Evolutionary conservation across 352 stramenopile genomes (phyloP).

Genomic region (Pythium oligandrum): DNA sequence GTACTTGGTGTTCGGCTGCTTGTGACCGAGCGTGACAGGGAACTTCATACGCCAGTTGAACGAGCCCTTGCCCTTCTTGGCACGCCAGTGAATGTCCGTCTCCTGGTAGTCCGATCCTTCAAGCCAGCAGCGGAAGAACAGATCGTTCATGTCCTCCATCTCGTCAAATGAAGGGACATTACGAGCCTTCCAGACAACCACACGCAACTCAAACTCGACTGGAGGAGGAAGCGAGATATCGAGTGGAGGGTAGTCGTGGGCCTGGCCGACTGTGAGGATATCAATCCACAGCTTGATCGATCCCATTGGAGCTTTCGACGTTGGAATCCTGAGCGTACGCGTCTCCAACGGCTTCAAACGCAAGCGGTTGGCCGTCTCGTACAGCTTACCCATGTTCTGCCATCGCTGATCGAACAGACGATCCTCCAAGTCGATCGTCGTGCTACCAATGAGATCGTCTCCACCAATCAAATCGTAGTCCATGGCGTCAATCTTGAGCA

Average conservation of each 20-base stretch:
- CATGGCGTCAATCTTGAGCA: constrained; percentile 87
- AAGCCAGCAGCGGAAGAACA: constrained; percentile 91
- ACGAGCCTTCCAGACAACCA: constrained; percentile 91
- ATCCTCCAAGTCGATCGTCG: constrained; percentile 92
- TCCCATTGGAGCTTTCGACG: constrained; percentile 78
- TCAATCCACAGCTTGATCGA: constrained; percentile 89
- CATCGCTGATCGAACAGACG: constrained; percentile 88
- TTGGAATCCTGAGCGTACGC: constrained; percentile 83
- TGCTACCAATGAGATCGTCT: constrained; percentile 91
- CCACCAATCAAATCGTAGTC: constrained; percentile 88
- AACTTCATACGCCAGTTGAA: constrained; percentile 97
- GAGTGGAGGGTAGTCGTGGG: constrained; percentile 72
- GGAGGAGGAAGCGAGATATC: constrained; percentile 83
- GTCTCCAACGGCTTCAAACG: constrained; percentile 73
- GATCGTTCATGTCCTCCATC: constrained; percentile 89
- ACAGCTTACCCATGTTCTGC: constrained; percentile 85
- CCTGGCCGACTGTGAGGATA: constrained; percentile 77
- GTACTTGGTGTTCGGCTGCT: constrained; percentile 86
- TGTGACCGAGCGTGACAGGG: constrained; percentile 80
- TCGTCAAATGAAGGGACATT: constrained; percentile 86
- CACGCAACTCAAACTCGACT: constrained; percentile 88
- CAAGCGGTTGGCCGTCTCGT: constrained; percentile 66
- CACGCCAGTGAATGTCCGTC: constrained; percentile 94
- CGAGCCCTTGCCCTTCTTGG: constrained; percentile 90
- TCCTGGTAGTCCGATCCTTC: constrained; percentile 75